These are phyloP conservation scores for Lobosporangium transversale DNA, from an alignment of 192 early-diverging fungal genomes.

Conservation along the genomic window DNA sequence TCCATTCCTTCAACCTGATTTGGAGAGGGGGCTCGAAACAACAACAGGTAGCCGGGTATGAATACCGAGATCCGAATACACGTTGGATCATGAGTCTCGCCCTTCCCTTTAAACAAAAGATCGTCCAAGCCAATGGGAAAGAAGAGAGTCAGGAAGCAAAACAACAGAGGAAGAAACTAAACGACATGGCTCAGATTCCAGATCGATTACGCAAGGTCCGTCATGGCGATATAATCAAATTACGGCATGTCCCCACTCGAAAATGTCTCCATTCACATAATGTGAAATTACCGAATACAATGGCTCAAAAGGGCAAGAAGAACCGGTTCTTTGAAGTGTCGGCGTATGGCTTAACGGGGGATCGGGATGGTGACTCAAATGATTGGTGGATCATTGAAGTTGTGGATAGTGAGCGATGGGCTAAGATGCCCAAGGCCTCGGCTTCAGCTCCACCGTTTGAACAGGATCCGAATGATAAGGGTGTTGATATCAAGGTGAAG, in stretches of 20 bases:
- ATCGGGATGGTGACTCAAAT: slow-evolving; percentile 79
- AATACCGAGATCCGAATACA: slow-evolving; percentile 70
- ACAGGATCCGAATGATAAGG: no score
- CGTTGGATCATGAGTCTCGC: slow-evolving; percentile 59
- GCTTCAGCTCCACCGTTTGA: no score
- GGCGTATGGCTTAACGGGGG: slow-evolving; percentile 66
- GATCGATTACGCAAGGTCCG: slow-evolving; percentile 56
- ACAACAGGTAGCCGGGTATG: slow-evolving; percentile 77
- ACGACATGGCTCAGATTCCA: slow-evolving; percentile 15
- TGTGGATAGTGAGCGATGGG: slow-evolving; percentile 35
- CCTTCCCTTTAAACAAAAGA: neutral
- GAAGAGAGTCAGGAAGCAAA: no score
- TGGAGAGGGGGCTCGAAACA: slow-evolving; percentile 68
- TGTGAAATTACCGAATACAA: slow-evolving; percentile 33
- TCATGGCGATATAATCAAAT: slow-evolving; percentile 78
- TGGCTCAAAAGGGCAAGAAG: neutral
- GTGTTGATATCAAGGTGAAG: slow-evolving; percentile 48
- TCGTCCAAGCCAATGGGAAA: no score
- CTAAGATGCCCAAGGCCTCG: slow-evolving; percentile 40
- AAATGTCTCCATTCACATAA: slow-evolving; percentile 74
- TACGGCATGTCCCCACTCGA: slow-evolving; percentile 70
- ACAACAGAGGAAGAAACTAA: no score
- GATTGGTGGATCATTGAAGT: slow-evolving; percentile 89
- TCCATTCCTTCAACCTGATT: slow-evolving; percentile 67
- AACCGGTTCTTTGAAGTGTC: slow-evolving; percentile 16